Conservation (phyloP, 495 filamentous ascomycete species). For the Physcia stellaris region DNA sequence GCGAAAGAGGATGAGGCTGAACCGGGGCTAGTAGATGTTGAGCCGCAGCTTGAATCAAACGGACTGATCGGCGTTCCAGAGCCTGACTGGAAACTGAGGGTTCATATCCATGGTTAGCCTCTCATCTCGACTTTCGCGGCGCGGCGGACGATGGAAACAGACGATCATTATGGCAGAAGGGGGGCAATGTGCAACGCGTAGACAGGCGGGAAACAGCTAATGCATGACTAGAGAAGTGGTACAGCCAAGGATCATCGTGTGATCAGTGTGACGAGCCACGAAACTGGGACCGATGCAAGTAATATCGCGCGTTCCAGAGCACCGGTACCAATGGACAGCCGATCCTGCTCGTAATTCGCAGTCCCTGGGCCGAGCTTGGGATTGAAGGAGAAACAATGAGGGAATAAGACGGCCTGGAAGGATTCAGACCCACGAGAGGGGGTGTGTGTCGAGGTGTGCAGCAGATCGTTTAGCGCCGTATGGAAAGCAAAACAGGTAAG, state of each 20-base stretch:
- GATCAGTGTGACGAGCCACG: conserved; percentile 6
- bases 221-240: conserved; percentile 8
- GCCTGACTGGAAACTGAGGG: conserved; percentile 27
- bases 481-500: conserved; percentile 10
- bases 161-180: background rate
- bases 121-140: conserved; percentile 4
- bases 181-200: conserved; percentile 12
- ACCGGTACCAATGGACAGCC: background rate
- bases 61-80: conserved; percentile 33
- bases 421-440: conserved; percentile 19
- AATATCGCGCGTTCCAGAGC: background rate
- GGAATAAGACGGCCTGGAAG: conserved; percentile 20
- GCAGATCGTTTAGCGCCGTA: background rate
- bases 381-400: conserved; percentile 9
- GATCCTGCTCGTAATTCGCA: too few species aligned
- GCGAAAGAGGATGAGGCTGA: conserved; percentile 7
- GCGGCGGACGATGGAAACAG: background rate
- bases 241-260: conserved; percentile 3
- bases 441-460: conserved; percentile 13
- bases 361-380: conserved; percentile 5
- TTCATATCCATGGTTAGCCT: conserved; percentile 11
- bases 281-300: conserved; percentile 3
- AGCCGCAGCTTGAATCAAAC: conserved; percentile 34
- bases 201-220: conserved; percentile 9
- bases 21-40: conserved; percentile 9